Percentiles rank a stretch among this genome's conserved stretches.
Conservation (phyloP, 805 yeast species). For the Cyberlindnera xylosilytica region DNA sequence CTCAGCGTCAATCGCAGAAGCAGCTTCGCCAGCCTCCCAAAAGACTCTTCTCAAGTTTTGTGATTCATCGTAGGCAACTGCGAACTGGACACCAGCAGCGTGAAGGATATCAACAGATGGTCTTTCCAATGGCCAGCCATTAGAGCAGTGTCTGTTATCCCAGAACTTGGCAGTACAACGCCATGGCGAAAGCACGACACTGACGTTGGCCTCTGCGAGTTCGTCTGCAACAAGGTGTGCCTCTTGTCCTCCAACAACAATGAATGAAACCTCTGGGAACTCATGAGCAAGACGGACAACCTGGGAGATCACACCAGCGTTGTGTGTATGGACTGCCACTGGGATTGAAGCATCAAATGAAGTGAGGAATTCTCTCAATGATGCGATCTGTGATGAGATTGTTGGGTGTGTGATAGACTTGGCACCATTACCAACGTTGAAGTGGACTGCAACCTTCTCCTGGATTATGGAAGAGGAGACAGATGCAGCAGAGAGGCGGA, state of each 20-base stretch:
- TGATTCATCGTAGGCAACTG: constrained; percentile 6
- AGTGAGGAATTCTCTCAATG: constrained; percentile 5
- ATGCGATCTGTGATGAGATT: constrained; percentile 7
- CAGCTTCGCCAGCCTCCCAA: constrained; percentile 9
- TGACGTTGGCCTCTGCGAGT: constrained; percentile 1
- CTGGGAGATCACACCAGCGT: constrained; percentile 4
- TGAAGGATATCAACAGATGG: constrained; percentile 8
- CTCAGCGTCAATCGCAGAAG: constrained; percentile 1
- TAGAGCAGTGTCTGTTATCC: constrained; percentile 10
- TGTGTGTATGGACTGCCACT: constrained; percentile 8
- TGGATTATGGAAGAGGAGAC: constrained; percentile 1
- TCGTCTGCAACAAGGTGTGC: constrained; percentile 7
- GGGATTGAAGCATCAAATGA: no score
- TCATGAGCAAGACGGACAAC: constrained; percentile 1
- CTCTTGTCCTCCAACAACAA: constrained; percentile 10
- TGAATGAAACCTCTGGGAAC: constrained; percentile 4
- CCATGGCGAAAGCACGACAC: constrained; percentile 8
- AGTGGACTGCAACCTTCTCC: constrained; percentile 9
- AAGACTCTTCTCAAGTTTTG: constrained; percentile 5
- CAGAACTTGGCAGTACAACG: constrained; percentile 11
- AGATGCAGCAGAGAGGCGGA: constrained; percentile 2
- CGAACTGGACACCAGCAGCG: constrained; percentile 8
- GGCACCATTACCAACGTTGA: constrained; percentile 6
- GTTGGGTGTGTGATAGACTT: constrained; percentile 4
- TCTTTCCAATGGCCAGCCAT: constrained; percentile 8